Base-by-base conservation (phyloP, 2,329 filamentous ascomycete species). In the Moelleriella libera region DNA sequence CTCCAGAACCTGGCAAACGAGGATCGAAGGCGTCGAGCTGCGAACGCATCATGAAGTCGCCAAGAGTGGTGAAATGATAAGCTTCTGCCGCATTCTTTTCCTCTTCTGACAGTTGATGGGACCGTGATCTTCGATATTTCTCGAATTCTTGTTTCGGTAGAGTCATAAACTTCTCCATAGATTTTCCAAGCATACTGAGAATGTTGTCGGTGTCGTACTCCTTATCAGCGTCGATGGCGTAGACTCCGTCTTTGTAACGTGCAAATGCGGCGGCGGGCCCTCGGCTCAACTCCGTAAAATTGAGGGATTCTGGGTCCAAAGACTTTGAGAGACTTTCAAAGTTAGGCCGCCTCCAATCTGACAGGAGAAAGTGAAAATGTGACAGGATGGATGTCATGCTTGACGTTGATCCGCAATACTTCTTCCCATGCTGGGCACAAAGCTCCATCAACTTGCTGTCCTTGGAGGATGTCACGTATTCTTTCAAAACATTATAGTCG, bases 181-280 rank as follows among this genome's bases (percentile, higher is more conserved):
- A 95, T 59, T 94, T 92, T 11, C 92, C 92, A 12, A 98, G 75
- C 73, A 90, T 88, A 65, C 85, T 92, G 45, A 98, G 74, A 32
- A 98, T 78, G 54, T 87, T 97, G 32, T 85, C 83, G 6, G 70
- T 75, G 57, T 96, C 89, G 55, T 80, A 92, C 60, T 95, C 78
- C 66, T 97, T 98, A 65, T 98, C 92, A 0, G 89, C 87, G 61
- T 98, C 92, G 50, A 98, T 92, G 5, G 90, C 89, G 61, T 98
- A 98, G 1, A 81, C 76, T 1, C 89, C 90, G 58, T 95, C 77
- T 53, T 85, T 84, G 64, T 82, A 85, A 46, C 85, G 78, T 12
- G 96, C 68, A 57, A 96, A 95, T 43, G 88, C 80, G 9, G 88
- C 85, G 4, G 81, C 76, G 1, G 92, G 90, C 1, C 79, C 77